These are phyloP conservation scores for Talaromyces borbonicus DNA, from an alignment of 495 filamentous ascomycete species.

Conservation along the genomic window DNA sequence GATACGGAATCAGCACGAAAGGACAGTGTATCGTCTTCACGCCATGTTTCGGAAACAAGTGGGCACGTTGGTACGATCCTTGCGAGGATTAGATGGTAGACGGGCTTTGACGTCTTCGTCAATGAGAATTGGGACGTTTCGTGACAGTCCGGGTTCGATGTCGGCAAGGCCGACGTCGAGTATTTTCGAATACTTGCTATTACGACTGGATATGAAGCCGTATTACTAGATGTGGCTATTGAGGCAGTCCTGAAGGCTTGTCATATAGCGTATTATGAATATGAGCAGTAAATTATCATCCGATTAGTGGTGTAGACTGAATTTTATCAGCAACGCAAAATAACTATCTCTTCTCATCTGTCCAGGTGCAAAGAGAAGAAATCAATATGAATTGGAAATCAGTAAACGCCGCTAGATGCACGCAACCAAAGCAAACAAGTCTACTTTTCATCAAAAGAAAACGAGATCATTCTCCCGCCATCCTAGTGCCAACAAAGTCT, in stretches of 20 bases:
- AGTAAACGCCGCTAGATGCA: not conserved
- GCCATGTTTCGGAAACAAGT: constrained; percentile 54
- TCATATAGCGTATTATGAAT: not conserved
- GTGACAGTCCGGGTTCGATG: constrained; percentile 13
- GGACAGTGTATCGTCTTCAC: constrained; percentile 46
- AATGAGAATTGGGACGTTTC: constrained; percentile 17
- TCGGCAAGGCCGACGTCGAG: constrained; percentile 18
- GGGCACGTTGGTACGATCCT: constrained; percentile 46
- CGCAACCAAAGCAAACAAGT: not conserved
- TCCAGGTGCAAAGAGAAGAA: not conserved
- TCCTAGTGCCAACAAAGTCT: constrained; percentile 54
- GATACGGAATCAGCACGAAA: constrained; percentile 28
- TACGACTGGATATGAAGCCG: constrained; percentile 38
- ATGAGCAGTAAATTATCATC: not conserved
- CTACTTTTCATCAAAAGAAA: constrained; percentile 62
- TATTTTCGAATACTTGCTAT: constrained; percentile 40
- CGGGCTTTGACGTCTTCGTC: constrained; percentile 21
- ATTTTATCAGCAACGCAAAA: too few species aligned
- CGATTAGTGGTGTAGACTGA: not conserved
- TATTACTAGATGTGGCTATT: constrained; percentile 28
- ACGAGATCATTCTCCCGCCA: constrained; percentile 75
- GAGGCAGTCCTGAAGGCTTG: not conserved
- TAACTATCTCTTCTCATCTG: not conserved
- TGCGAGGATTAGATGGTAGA: constrained; percentile 37
- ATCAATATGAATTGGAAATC: not conserved